Evolutionary conservation across 441 rosid genomes (phyloP), one percentile per base, ranked within the genome.

Genomic region (Metrosideros polymorpha): DNA sequence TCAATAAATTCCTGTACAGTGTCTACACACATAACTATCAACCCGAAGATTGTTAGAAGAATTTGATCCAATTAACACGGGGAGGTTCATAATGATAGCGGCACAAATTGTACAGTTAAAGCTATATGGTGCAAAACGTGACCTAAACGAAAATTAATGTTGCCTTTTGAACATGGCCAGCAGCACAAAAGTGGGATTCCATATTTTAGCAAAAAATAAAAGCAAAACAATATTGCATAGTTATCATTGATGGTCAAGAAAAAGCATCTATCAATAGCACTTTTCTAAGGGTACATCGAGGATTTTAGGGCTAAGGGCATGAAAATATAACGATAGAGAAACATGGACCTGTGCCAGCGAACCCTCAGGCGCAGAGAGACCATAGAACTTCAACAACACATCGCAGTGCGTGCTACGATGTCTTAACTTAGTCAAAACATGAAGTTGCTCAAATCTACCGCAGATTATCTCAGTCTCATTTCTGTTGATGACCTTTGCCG

Each of bases 291-390:
- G 29, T 47, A 56, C 59, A n/a, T 45, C 29, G 5, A 32, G 45
- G 42, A n/a, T 49, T 82, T 39, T 12, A 24, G 82, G 54, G 57
- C 47, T 66, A 50, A 43, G 52, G 85, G 50, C 30, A 87, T 54
- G 49, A 86, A 43, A 84, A 83, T 71, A 19, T 52, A 85, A 83
- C 84, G 63, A 53, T 49, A 84, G 54, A 42, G 50, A 84, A 83
- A 89, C 91, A 90, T 95, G 90, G 91, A 98, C 99, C 99, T 98
- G 94, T 51, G 99, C 99, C 91, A 98, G 95, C 50, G 99, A 94
- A 89, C 99, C 99, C 92, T 97, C 99, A 85, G 99, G 99, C 83
- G 97, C 95, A 87, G 98, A 97, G 91, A 98, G 91, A 87, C 99
- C 99, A 93, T 96, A 97, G 88, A 92, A 98, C 91, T 91, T 97